Percentiles rank a stretch among this genome's conserved stretches.
Conservation (phyloP, 2,329 filamentous ascomycete genomes). For the Hypocreales sp. region DNA sequence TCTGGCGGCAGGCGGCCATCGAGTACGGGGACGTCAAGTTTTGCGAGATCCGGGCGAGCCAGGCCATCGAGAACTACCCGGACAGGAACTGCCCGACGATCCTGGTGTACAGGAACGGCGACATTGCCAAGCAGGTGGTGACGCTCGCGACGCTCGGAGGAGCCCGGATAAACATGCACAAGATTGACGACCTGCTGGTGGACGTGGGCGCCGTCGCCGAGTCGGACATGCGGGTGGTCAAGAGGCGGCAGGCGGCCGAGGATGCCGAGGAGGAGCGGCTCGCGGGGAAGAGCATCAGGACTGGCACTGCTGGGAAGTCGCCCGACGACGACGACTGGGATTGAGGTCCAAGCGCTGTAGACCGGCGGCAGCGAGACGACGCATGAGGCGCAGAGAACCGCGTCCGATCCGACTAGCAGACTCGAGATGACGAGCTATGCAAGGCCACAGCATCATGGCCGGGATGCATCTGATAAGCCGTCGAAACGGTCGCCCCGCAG, state of each 20-base stretch:
- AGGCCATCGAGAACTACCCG: slow-evolving; percentile 94
- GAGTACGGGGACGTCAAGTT: slow-evolving; percentile 96
- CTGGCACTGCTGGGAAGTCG: slow-evolving; percentile 28
- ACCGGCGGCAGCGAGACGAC: no score
- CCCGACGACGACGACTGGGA: slow-evolving; percentile 48
- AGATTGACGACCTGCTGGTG: slow-evolving; percentile 69
- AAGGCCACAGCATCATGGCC: no score
- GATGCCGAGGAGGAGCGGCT: slow-evolving; percentile 44
- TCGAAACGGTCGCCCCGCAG: no score
- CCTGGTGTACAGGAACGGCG: slow-evolving; percentile 78
- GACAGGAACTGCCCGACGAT: slow-evolving; percentile 92
- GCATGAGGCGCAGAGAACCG: no score
- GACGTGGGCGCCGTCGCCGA: slow-evolving; percentile 66
- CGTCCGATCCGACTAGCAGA: no score
- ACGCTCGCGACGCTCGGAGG: slow-evolving; percentile 71
- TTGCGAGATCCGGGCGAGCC: slow-evolving; percentile 80
- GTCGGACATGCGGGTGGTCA: slow-evolving; percentile 62
- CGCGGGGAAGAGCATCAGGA: slow-evolving; percentile 31
- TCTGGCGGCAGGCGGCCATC: slow-evolving; percentile 70
- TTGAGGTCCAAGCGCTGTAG: slow-evolving; percentile 16
- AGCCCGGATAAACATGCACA: slow-evolving; percentile 49
- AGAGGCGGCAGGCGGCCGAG: slow-evolving; percentile 42
- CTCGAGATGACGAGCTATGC: no score
- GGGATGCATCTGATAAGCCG: no score
- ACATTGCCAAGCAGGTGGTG: slow-evolving; percentile 86